These are phyloP conservation scores for Colletotrichum simmondsii DNA, from an alignment of 2,329 filamentous ascomycete species.

Conservation along the genomic window DNA sequence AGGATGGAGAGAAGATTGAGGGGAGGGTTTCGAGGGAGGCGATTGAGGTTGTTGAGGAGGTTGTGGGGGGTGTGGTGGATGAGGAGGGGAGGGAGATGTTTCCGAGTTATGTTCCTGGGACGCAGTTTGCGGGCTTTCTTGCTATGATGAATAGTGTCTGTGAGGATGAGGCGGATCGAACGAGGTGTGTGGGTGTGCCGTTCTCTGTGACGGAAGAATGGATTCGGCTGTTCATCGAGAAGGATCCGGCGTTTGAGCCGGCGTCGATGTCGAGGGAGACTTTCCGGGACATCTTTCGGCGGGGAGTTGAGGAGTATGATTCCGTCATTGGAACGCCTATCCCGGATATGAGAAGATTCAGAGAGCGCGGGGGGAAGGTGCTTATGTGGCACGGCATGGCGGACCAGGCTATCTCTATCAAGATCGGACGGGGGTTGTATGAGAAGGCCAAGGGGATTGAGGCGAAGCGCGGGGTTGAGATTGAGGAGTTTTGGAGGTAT, in stretches of 20 bases:
- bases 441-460: not conserved
- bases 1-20: constrained; percentile 35
- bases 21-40: constrained; percentile 3
- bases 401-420: constrained; percentile 47
- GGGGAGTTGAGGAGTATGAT: constrained; percentile 35
- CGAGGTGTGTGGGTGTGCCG: not conserved
- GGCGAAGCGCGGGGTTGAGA: not conserved
- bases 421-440: not conserved
- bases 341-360: constrained; percentile 43
- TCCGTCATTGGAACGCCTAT: constrained; percentile 39
- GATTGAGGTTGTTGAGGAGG: constrained; percentile 20
- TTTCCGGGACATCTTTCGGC: constrained; percentile 31
- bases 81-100: constrained; percentile 6
- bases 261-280: constrained; percentile 11
- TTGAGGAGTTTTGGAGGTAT: constrained; percentile 38
- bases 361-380: constrained; percentile 50
- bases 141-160: constrained; percentile 5
- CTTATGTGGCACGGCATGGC: constrained; percentile 53
- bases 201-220: not conserved
- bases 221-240: constrained; percentile 35
- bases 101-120: not conserved
- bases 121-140: not conserved
- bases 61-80: not conserved
- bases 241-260: constrained; percentile 41
- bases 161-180: not conserved